These are phyloP conservation scores for Nematocida ausubeli DNA, from an alignment of 371 early-diverging fungal genomes.

Conservation along the genomic window DNA sequence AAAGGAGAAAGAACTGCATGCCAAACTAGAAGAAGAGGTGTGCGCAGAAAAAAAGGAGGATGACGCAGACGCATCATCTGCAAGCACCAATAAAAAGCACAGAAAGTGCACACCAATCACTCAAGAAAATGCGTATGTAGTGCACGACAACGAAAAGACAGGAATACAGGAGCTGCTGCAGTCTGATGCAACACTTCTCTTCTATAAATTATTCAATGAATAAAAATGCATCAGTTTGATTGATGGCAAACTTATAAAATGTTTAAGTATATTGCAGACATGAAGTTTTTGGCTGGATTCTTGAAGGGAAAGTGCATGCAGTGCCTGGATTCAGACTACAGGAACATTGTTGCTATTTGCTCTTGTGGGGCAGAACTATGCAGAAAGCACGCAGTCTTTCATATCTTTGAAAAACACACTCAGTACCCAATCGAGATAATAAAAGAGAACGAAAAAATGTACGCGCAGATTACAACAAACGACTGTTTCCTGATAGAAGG, in stretches of 20 bases:
- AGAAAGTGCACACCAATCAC: neutral
- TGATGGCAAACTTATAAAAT: conserved; percentile 9
- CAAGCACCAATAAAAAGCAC: neutral
- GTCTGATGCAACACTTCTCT: neutral
- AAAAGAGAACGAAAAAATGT: neutral
- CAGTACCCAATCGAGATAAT: conserved; percentile 7
- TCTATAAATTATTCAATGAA: conserved; percentile 20
- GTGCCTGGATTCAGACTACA: neutral
- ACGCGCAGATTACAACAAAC: neutral
- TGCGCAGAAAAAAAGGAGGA: neutral
- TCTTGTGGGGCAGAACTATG: conserved; percentile 21
- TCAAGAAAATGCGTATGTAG: neutral
- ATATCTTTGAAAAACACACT: conserved; percentile 1
- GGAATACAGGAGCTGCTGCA: neutral
- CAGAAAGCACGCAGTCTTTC: conserved; percentile 20
- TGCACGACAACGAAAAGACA: conserved; percentile 13
- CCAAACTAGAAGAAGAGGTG: neutral
- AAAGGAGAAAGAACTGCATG: neutral
- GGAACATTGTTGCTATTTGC: neutral
- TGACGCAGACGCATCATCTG: neutral
- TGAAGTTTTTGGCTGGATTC: conserved; percentile 17
- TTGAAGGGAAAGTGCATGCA: conserved; percentile 18
- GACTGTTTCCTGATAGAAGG: conserved; percentile 9
- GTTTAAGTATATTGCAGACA: neutral
- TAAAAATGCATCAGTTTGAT: conserved; percentile 13